A percentile compares a stretch with the other conserved stretches of the same genome.
These are phyloP conservation scores for Solanum hybrid DNA, from an alignment of 305 asterid genomes.

Conservation along the genomic window DNA sequence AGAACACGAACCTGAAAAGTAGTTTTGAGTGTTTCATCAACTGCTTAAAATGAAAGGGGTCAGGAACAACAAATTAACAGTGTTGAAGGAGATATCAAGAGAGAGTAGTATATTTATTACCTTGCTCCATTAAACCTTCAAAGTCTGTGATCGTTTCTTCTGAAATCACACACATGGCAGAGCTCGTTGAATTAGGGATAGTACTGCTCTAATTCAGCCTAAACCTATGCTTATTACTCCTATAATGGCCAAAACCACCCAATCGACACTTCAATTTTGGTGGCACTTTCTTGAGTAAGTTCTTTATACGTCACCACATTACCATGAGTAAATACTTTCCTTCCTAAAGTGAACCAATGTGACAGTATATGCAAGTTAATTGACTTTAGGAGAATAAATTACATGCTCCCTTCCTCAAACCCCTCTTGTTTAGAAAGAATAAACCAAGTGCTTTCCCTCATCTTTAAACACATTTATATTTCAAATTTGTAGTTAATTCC, in stretches of 20 bases:
- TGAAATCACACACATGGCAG: background rate
- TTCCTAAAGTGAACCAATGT: background rate
- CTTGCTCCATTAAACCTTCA: background rate
- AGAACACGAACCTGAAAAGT: background rate
- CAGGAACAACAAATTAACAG: background rate
- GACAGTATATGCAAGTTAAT: background rate
- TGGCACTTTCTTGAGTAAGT: background rate
- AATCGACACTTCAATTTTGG: background rate
- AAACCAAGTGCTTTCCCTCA: background rate
- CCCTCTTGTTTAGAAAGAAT: background rate
- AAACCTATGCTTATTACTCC: background rate
- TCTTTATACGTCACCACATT: background rate
- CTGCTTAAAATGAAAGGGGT: background rate
- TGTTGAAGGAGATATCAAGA: constrained; percentile 9
- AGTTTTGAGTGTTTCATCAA: background rate
- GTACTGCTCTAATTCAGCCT: background rate
- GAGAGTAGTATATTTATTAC: background rate
- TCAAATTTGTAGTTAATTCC: background rate
- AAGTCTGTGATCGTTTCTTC: background rate
- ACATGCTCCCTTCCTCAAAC: background rate
- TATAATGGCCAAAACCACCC: background rate
- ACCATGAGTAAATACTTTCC: background rate
- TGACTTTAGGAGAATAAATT: background rate
- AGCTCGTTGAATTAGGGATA: background rate
- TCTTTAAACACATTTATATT: background rate